Evolutionary conservation across 164 flowering plant species (phyloP), one percentile per base, ranked within the genome.

Genomic region (Nelumbo lutea): DNA sequence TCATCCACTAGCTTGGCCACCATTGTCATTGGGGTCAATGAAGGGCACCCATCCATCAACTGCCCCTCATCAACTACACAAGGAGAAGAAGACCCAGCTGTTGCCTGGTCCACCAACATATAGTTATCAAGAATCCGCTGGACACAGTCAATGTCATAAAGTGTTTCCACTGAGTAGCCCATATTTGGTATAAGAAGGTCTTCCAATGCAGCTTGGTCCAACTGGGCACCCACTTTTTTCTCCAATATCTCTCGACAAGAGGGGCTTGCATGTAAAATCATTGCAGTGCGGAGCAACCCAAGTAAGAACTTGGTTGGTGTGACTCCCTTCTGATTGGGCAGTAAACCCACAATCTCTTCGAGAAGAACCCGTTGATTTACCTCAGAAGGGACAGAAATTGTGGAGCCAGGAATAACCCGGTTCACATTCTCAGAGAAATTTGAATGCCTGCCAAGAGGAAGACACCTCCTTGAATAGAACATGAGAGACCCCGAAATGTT

Each of bases 81-180:
- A 48, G 79, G 80, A 51, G 85, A 70, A 52, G 81, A 61, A 45
- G 76, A 60, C 42, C 68, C 80, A 8, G 55, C 56, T 38, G 68
- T 50, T 42, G 73, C 81, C 47, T 65, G 81, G 57, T 84, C 82
- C 13, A 64, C 51, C 38, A 73, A 58, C 78, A 86, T 73, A 79
- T 88, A 90, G 70, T 90, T 83, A 72, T 87, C 89, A 40, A 88
- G 86, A 57, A 90, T 85, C 66, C 93, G 74, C 75, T 88, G 94
- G 61, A 90, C 78, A 64, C 90, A 87, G 67, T 88, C 92, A 53
- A 88, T 75, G 59, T 90, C 96, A 71, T 90, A 86, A 42, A 86
- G 84, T 2, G 90, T 88, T 67, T 90, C 94, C 51, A 74, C 73
- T 0, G 91, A 79, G 68, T 80, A 86, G 3, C 89, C 87, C 75